A percentile compares a stretch with the other conserved stretches of the same genome.
phyloP scores from a whole-genome alignment of 1,139 yeast species.

The Chernovozyma aurita region DNA sequence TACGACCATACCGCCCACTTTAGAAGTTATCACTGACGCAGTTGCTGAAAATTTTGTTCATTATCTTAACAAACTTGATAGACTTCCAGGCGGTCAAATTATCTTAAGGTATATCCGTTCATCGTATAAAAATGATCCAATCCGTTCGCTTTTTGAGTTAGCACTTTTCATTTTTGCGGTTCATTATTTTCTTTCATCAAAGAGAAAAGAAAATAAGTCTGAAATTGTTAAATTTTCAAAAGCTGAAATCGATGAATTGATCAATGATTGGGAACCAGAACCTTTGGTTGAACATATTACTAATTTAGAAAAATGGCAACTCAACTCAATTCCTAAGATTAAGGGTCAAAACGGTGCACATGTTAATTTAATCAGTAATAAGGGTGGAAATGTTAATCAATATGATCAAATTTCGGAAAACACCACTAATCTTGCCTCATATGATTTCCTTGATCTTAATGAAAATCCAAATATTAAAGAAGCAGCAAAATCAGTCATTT shows the following conservation, averaged over 20 bases:
- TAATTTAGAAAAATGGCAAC: conserved; percentile 55
- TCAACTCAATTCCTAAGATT: conserved; percentile 60
- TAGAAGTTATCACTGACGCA: conserved; percentile 33
- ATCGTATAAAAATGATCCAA: conserved; percentile 93
- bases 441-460: conserved; percentile 60
- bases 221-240: conserved; percentile 62
- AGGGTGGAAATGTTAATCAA: conserved; percentile 9
- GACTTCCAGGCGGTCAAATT: conserved; percentile 78
- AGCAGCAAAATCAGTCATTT: conserved; percentile 58
- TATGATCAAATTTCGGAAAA: conserved; percentile 16
- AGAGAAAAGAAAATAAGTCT: conserved; percentile 73
- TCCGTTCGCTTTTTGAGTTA: conserved; percentile 79
- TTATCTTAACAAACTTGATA: conserved; percentile 33
- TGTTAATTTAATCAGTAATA: conserved; percentile 26
- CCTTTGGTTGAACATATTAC: conserved; percentile 60
- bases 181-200: conserved; percentile 76
- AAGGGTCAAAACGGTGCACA: conserved; percentile 54
- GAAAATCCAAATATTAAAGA: conserved; percentile 41
- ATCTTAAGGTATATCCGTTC: conserved; percentile 73
- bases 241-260: conserved; percentile 75
- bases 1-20: conserved; percentile 33
- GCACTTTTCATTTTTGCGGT: conserved; percentile 79
- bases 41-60: conserved; percentile 32
- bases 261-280: conserved; percentile 89
- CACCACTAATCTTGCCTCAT: conserved; percentile 53